phyloP scores from a whole-genome alignment of 768 basidiomycete species.

The Suillus fuscotomentosus region DNA sequence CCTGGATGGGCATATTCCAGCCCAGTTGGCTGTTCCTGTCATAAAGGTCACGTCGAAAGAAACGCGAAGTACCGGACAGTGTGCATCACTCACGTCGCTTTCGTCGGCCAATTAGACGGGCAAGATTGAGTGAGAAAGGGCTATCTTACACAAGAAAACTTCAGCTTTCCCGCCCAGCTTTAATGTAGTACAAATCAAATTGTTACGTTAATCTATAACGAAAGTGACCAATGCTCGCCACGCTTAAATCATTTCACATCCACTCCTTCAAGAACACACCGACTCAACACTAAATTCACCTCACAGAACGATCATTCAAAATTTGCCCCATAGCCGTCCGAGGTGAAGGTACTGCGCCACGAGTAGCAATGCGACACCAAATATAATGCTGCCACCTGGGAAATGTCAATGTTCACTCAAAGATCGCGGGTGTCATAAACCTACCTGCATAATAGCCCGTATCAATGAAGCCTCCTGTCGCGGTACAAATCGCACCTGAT shows the following conservation, averaged over 20 bases:
- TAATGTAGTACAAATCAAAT: not conserved
- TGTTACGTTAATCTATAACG: not conserved
- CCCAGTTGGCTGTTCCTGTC: not conserved
- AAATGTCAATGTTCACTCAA: not conserved
- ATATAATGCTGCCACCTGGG: slow-evolving; percentile 37
- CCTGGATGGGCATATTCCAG: not conserved
- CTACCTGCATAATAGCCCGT: slow-evolving; percentile 42
- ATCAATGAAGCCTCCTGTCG: slow-evolving; percentile 44
- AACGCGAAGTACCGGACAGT: not conserved
- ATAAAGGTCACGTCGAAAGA: not conserved
- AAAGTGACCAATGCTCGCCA: not conserved
- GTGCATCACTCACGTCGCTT: not conserved
- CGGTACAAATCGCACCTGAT: slow-evolving; percentile 61
- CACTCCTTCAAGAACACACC: not conserved
- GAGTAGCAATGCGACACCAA: slow-evolving; percentile 41
- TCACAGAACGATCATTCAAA: not conserved
- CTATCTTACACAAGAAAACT: not conserved
- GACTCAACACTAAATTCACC: not conserved
- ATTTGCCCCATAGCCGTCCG: slow-evolving; percentile 37
- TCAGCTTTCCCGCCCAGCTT: not conserved
- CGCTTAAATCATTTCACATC: not conserved
- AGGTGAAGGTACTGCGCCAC: slow-evolving; percentile 40
- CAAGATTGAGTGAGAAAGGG: not conserved
- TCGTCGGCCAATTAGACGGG: not conserved
- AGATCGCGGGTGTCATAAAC: not conserved